Percentiles rank a stretch among this genome's conserved stretches.
Evolutionary conservation across 306 rosid genomes (phyloP).

Genomic region (Castanospermum australe): DNA sequence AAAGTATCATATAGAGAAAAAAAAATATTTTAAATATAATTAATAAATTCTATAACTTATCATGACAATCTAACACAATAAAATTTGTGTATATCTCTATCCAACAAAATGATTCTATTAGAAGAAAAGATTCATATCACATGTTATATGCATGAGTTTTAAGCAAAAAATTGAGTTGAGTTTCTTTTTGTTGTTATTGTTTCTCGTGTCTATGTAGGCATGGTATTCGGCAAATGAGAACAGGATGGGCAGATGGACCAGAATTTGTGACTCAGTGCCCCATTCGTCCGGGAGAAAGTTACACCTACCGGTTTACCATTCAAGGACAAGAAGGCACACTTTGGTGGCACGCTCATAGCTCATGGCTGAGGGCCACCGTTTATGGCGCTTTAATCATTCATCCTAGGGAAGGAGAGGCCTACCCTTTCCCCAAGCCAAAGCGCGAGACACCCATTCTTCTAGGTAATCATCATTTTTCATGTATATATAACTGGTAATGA

Average conservation of each 20-base stretch:
- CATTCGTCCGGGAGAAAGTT: slow-evolving; percentile 78
- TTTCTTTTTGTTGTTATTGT: background rate
- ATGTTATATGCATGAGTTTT: slow-evolving; percentile 1
- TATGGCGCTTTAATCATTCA: slow-evolving; percentile 84
- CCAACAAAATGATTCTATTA: too few relatives aligned
- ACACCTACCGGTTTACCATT: slow-evolving; percentile 75
- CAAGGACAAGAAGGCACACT: slow-evolving; percentile 92
- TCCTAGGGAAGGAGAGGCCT: slow-evolving; percentile 69
- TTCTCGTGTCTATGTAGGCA: slow-evolving; percentile 52
- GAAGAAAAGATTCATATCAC: too few relatives aligned
- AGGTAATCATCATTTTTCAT: slow-evolving; percentile 39
- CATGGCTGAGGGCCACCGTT: slow-evolving; percentile 94
- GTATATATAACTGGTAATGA: background rate
- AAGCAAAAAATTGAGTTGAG: background rate
- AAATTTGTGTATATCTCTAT: too few relatives aligned
- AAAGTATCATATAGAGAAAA: too few relatives aligned
- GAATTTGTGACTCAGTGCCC: slow-evolving; percentile 97
- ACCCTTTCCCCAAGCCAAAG: slow-evolving; percentile 81
- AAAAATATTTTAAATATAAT: too few relatives aligned
- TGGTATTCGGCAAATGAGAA: slow-evolving; percentile 82
- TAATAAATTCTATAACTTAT: too few relatives aligned
- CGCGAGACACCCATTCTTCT: slow-evolving; percentile 72
- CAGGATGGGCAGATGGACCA: slow-evolving; percentile 98
- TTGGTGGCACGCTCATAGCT: slow-evolving; percentile 99
- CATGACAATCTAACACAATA: too few relatives aligned